A percentile compares a stretch with the other conserved stretches of the same genome.
These are phyloP conservation scores for Hymenoscyphus fructigenus DNA, from an alignment of 2,329 filamentous ascomycete genomes.

Conservation along the genomic window DNA sequence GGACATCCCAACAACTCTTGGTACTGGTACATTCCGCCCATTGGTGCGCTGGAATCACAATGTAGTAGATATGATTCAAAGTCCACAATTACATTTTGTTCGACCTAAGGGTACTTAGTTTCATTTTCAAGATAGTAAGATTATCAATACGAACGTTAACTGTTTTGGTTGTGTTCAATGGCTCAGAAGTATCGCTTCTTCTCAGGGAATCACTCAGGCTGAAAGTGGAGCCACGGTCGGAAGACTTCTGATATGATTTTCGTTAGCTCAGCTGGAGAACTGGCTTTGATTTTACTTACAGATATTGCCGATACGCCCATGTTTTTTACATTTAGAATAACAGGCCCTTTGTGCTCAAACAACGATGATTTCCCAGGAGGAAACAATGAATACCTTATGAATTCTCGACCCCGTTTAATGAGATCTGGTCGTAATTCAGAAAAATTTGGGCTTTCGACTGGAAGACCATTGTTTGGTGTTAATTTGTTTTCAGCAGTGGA, in stretches of 20 bases:
- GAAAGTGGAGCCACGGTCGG: not conserved
- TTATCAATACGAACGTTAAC: not conserved
- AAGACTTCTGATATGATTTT: not conserved
- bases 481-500: not conserved
- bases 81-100: not conserved
- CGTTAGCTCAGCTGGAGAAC: not conserved
- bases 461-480: not conserved
- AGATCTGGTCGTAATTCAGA: not conserved
- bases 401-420: not conserved
- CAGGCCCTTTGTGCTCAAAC: not conserved
- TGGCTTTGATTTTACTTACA: not conserved
- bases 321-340: too few relatives aligned
- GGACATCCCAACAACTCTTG: not conserved
- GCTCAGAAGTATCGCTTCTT: not conserved
- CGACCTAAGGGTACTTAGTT: not conserved
- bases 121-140: not conserved
- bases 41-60: not conserved
- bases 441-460: not conserved
- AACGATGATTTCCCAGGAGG: not conserved
- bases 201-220: not conserved
- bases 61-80: not conserved
- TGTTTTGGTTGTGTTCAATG: not conserved
- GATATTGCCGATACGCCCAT: too few relatives aligned
- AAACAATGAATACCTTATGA: not conserved
- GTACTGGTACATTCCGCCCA: not conserved